Evolutionary conservation across 129 eudicot species (phyloP).

Genomic region (Arctium minus): DNA sequence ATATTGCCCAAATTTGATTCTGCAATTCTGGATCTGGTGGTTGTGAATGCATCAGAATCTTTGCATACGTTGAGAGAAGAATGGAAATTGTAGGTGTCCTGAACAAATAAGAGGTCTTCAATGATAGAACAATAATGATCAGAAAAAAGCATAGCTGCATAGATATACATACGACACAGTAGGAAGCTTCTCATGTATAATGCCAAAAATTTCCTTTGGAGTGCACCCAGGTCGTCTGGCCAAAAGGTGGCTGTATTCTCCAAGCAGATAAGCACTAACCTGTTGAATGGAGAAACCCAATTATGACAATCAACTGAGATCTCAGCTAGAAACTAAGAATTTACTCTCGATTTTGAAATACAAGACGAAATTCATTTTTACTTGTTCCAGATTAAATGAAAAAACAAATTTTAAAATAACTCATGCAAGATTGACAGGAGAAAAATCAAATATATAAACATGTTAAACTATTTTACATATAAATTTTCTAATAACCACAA

Average conservation of each 20-base stretch:
- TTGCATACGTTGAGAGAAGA: slow-evolving; percentile 96
- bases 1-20: slow-evolving; percentile 81
- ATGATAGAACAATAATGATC: slow-evolving; percentile 2
- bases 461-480: neutral
- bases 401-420: neutral
- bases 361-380: neutral
- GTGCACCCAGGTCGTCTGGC: slow-evolving; percentile 92
- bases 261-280: slow-evolving; percentile 96
- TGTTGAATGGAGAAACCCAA: slow-evolving; percentile 21
- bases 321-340: neutral
- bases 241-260: slow-evolving; percentile 96
- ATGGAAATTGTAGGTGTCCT: slow-evolving; percentile 87
- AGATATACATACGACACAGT: slow-evolving; percentile 76
- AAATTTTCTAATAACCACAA: neutral
- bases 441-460: neutral
- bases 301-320: neutral
- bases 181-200: slow-evolving; percentile 93
- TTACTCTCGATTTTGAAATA: neutral
- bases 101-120: slow-evolving; percentile 16
- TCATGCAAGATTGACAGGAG: neutral
- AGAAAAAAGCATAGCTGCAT: neutral
- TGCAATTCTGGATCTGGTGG: slow-evolving; percentile 89
- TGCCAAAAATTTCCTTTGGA: slow-evolving; percentile 79
- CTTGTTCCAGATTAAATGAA: neutral
- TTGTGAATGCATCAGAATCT: slow-evolving; percentile 91